Evolutionary conservation across 345 rosid genomes (phyloP).

Genomic region (Luvunga scandens): DNA sequence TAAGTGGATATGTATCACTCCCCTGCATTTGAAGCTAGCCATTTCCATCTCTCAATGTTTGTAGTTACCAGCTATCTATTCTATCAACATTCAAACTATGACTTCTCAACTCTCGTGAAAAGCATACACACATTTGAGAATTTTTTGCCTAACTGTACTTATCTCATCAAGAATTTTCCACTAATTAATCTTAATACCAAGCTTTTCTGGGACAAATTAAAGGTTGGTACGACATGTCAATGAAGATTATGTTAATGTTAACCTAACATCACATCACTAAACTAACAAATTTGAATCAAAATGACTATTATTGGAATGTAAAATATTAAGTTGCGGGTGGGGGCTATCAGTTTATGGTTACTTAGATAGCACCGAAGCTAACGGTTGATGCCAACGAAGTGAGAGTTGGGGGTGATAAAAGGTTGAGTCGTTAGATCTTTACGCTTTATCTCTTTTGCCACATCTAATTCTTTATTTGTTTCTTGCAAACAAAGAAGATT

Average conservation of each 20-base stretch:
- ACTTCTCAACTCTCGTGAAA: constrained; percentile 25
- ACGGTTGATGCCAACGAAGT: constrained; percentile 11
- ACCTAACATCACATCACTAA: constrained; percentile 20
- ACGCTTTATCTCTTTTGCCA: not conserved
- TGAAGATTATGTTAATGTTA: not conserved
- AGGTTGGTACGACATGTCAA: not conserved
- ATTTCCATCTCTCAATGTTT: not conserved
- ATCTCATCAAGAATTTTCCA: not conserved
- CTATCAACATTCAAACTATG: not conserved
- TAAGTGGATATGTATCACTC: not conserved
- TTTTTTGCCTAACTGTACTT: not conserved
- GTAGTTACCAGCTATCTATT: not conserved
- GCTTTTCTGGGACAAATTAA: not conserved
- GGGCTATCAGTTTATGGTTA: not conserved
- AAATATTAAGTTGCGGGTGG: no score
- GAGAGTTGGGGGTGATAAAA: constrained; percentile 3
- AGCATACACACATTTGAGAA: not conserved
- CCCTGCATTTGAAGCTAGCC: constrained; percentile 4
- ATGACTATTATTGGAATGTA: no score
- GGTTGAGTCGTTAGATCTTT: not conserved
- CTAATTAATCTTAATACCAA: not conserved
- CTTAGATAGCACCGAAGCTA: constrained; percentile 9
- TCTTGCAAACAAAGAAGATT: not conserved
- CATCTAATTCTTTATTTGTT: not conserved
- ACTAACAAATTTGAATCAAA: constrained; percentile 5